Conservation (phyloP, 306 rosid genomes). For the Bauhinia variegata region DNA sequence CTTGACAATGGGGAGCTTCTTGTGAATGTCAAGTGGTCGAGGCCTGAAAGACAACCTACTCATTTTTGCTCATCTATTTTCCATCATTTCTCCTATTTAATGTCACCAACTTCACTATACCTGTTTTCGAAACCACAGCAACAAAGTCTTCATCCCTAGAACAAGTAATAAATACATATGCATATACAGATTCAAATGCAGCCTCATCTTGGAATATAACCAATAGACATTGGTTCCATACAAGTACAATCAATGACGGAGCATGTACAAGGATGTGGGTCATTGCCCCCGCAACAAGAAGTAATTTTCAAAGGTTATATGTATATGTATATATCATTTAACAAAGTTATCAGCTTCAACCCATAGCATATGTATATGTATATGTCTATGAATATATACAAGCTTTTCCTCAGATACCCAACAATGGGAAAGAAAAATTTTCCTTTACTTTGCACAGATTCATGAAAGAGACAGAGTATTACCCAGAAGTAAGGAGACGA, state of each 20-base stretch:
- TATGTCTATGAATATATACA: no score
- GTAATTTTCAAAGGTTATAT: no score
- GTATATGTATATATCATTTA: no score
- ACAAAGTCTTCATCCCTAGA: slow-evolving; percentile 12
- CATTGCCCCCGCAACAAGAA: no score
- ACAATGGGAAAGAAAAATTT: no score
- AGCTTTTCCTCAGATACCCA: no score
- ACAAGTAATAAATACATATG: slow-evolving; percentile 7
- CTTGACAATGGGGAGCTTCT: slow-evolving; percentile 65
- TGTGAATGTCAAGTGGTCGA: slow-evolving; percentile 57
- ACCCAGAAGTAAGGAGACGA: no score
- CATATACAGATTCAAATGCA: slow-evolving; percentile 9
- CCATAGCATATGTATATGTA: no score
- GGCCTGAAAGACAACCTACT: slow-evolving; percentile 62
- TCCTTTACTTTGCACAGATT: no score
- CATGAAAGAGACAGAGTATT: no score
- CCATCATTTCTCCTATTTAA: slow-evolving; percentile 34
- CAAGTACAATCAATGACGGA: neutral
- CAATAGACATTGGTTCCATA: slow-evolving; percentile 9
- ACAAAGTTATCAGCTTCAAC: no score
- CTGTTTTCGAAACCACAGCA: slow-evolving; percentile 24
- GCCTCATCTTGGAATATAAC: slow-evolving; percentile 3
- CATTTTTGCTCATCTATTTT: slow-evolving; percentile 47
- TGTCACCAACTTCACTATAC: slow-evolving; percentile 14
- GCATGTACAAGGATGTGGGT: no score